Conservation (phyloP, 306 rosid genomes). For the Albizia julibrissin region DNA sequence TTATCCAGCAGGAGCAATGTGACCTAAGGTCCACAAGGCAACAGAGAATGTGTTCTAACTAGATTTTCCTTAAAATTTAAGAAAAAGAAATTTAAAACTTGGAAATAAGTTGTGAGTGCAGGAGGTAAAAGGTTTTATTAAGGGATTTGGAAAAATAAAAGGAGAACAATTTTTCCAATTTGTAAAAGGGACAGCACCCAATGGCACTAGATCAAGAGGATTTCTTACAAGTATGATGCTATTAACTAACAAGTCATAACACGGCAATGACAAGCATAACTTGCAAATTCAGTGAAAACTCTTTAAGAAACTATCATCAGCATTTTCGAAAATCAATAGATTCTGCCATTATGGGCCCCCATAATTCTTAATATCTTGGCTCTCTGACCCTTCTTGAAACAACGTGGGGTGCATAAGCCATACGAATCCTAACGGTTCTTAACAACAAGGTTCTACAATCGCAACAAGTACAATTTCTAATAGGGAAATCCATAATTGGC, state of each 20-base stretch:
- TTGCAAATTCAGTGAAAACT: background rate
- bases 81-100: background rate
- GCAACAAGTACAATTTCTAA: background rate
- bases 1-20: background rate
- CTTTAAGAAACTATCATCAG: background rate
- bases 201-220: background rate
- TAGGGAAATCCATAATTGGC: background rate
- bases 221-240: background rate
- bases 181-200: background rate
- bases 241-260: background rate
- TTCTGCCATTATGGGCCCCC: background rate
- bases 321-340: background rate
- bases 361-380: background rate
- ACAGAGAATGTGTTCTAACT: background rate
- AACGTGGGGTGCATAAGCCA: background rate
- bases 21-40: background rate
- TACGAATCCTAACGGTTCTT: background rate
- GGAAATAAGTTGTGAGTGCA: background rate
- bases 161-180: background rate
- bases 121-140: background rate
- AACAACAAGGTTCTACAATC: background rate
- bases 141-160: background rate
- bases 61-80: background rate
- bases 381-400: background rate
- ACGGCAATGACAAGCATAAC: background rate